A percentile compares a stretch with the other conserved stretches of the same genome.
Evolutionary conservation across 345 rosid species (phyloP).

Genomic region (Hibiscus mutabilis): DNA sequence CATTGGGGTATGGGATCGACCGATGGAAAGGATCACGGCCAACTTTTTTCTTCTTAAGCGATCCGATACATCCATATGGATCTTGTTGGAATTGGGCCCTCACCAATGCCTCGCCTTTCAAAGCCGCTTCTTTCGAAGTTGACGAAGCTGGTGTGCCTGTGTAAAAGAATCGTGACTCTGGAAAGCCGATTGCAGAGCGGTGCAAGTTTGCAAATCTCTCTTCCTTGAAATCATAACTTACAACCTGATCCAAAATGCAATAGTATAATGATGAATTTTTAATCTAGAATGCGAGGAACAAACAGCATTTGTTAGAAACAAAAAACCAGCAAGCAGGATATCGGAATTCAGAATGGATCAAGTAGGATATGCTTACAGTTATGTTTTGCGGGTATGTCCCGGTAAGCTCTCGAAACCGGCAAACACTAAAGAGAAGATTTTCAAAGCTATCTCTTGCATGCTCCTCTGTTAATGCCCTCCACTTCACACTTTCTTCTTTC

Average conservation of each 20-base stretch:
- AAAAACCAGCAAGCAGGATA: not conserved
- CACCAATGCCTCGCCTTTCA: slow-evolving; percentile 79
- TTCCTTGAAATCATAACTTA: slow-evolving; percentile 88
- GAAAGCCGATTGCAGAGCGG: slow-evolving; percentile 78
- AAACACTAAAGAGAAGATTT: slow-evolving; percentile 86
- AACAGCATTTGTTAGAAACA: not conserved
- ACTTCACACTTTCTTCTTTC: slow-evolving; percentile 57
- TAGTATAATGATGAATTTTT: not conserved
- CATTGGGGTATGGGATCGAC: slow-evolving; percentile 81
- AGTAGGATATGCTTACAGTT: slow-evolving; percentile 49
- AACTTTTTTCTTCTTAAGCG: slow-evolving; percentile 70
- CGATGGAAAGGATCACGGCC: slow-evolving; percentile 93
- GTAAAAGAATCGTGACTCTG: slow-evolving; percentile 65
- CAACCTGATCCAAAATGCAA: slow-evolving; percentile 44
- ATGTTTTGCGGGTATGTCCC: slow-evolving; percentile 82
- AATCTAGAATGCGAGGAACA: not conserved
- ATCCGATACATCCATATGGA: slow-evolving; percentile 79
- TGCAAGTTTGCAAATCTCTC: slow-evolving; percentile 77
- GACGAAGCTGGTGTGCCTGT: slow-evolving; percentile 64
- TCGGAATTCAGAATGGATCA: not conserved
- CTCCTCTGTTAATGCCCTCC: slow-evolving; percentile 88
- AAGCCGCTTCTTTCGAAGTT: slow-evolving; percentile 60
- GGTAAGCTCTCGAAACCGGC: slow-evolving; percentile 92
- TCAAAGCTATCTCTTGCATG: slow-evolving; percentile 98
- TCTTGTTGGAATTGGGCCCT: slow-evolving; percentile 74